Evolutionary conservation across 2,329 filamentous ascomycete species (phyloP), one percentile per base, ranked within the genome.

Genomic region (Ascochyta fabae): DNA sequence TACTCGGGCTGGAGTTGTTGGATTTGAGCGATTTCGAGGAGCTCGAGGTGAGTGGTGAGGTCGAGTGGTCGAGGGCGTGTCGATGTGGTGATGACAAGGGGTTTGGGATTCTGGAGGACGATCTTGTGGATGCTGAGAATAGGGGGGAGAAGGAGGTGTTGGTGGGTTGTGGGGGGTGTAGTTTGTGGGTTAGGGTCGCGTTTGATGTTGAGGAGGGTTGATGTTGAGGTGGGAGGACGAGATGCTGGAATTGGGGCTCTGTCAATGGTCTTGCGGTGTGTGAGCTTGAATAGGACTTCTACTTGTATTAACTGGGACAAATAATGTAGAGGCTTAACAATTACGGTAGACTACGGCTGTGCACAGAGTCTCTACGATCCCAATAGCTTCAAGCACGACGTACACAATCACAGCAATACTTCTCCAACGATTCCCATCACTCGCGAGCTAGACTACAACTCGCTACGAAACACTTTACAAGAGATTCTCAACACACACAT

Each of bases 141-240:
- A 77, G 78, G 60, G 84, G 84, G 3, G 84, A 80, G 59, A 83
- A 80, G 23, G 86, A 88, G 73, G 76, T 88, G 56, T 74, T 86
- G 41, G 79, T 85, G 16, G 84, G 84, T 2, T 88, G 86, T 75
- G 77, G 78, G 53, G 85, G 86, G 33, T 88, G 86, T 72, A 88
- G 85, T 78, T 77, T 88, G 54, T 87, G 83, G 81, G 77, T 87
- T 57, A 83, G 83, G 69, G 80, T 88, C 40, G 73, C 83, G 60
- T 88, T 87, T 77, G 83, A 79, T 22, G 79, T 83, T 42, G 79
- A 80, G 53, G 79, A 77, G 42, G 62, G 62, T 15, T 68, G 63
- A 67, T 15, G 34, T 15, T 22, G 38, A 16, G 22, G 22, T 6
- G 15, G 15, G 33, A 16, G 1, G 33, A 16, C 7, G 33, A n/a